phyloP scores from a whole-genome alignment of 2,329 filamentous ascomycete species.

The Stagonosporopsis chrysanthemi region DNA sequence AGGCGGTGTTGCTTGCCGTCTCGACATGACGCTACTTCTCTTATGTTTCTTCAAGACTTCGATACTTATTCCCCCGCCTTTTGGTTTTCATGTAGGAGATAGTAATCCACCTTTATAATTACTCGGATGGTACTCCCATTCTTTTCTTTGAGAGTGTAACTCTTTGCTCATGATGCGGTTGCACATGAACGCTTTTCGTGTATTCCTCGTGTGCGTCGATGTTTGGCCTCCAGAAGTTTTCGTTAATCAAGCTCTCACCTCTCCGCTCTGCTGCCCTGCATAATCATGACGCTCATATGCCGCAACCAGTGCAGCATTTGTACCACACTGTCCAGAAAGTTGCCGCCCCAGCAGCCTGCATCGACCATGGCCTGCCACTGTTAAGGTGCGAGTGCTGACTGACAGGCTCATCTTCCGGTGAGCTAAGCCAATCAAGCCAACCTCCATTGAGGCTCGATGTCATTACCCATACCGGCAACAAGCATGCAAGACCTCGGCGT shows the following conservation, averaged over 20 bases:
- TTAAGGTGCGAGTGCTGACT: background rate
- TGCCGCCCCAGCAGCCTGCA: background rate
- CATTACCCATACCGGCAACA: background rate
- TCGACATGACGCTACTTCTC: constrained; percentile 47
- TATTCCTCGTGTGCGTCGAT: background rate
- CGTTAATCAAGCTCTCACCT: background rate
- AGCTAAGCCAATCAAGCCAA: background rate
- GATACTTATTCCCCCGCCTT: constrained; percentile 51
- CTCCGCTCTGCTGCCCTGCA: constrained; percentile 1
- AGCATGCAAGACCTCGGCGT: background rate
- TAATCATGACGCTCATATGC: constrained; percentile 4
- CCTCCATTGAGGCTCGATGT: background rate
- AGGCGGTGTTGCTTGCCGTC: constrained; percentile 39
- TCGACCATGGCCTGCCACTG: background rate
- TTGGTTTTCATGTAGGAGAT: constrained; percentile 50
- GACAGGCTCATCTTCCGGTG: background rate
- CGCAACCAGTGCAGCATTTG: background rate
- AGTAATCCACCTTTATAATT: constrained; percentile 52
- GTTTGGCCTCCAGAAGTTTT: background rate
- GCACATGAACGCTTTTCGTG: background rate
- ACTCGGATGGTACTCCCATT: constrained; percentile 31
- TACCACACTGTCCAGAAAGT: background rate
- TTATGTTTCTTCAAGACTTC: constrained; percentile 52
- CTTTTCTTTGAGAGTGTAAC: background rate
- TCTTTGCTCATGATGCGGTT: too few relatives aligned